Evolutionary conservation across 768 basidiomycete genomes (phyloP), one percentile per base, ranked within the genome.

Genomic region (Cystobasidium onofrii): DNA sequence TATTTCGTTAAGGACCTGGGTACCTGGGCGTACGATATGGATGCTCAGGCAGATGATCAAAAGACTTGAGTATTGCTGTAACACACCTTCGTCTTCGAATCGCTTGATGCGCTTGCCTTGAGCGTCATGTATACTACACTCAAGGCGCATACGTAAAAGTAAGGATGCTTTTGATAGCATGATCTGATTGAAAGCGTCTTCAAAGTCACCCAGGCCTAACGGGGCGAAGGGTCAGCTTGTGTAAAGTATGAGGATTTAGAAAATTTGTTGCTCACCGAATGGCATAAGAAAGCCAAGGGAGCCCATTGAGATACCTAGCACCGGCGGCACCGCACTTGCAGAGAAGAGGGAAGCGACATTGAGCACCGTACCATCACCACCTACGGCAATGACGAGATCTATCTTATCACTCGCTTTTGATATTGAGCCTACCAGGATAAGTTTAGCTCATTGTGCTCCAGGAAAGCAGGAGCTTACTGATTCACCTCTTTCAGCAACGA

Each of bases 1-100:
- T 73, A 97, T 87, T 81, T 97, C 94, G 79, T 97, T 97, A 92
- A 97, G 94, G 43, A 95, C 94, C 81, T 95, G 93, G 89, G 90
- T 93, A 76, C 73, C 73, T 76, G 39, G 3, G 29, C 29, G 4
- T 27, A 4, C 18, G 23, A 34, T 46, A 25, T 9, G 50, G 33
- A 23, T 50, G 39, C 23, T 20, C 55, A 29, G 20, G 33, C n/a
- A 46, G 52, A 54, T n/a, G 27, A 78, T 34, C 0, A 71, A 41
- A 20, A 75, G 33, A 15, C 76, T 79, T 13, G 69, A 52, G 4
- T 64, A 61, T 18, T 55, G 52, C 17, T 78, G 39, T 29, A 77
- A 76, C 34, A 57, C 77, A 78, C 64, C 64, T 46, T 29, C 64
- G 20, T 50, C 64, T 12, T 74, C 44, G n/a, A 64, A 41, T 10